Percentiles rank a stretch among this genome's conserved stretches.
Evolutionary conservation across 306 rosid genomes (phyloP).

Genomic region (Canavalia gladiata): DNA sequence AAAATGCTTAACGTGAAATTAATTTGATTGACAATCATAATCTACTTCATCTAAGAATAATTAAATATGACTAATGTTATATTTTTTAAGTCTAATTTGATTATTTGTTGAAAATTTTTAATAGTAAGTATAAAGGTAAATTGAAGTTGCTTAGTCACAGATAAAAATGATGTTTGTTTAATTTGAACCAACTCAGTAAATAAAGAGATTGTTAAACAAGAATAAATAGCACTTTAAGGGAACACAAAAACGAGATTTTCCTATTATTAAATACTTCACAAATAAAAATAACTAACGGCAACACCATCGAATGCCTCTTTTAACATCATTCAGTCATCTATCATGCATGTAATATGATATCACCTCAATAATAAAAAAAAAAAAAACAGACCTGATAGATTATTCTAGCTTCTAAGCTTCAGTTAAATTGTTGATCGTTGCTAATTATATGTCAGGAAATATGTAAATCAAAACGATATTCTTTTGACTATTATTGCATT

Average conservation of each 20-base stretch:
- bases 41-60: background rate
- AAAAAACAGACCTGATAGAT: background rate
- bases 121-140: background rate
- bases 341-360: background rate
- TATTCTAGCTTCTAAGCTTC: background rate
- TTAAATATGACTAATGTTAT: too few relatives aligned
- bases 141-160: background rate
- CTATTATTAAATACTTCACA: background rate
- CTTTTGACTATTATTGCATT: constrained; percentile 4
- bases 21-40: background rate
- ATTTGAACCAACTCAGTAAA: background rate
- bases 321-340: constrained; percentile 2
- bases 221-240: background rate
- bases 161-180: background rate
- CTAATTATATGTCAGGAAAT: background rate
- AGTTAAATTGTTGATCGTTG: background rate
- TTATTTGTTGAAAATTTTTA: background rate
- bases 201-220: background rate
- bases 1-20: background rate
- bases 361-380: background rate
- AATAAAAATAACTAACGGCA: background rate
- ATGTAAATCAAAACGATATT: background rate
- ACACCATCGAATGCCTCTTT: background rate
- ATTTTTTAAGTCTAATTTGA: background rate
- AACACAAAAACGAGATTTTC: background rate